These are phyloP conservation scores for Suillus lakei DNA, from an alignment of 768 basidiomycete species.

Conservation along the genomic window DNA sequence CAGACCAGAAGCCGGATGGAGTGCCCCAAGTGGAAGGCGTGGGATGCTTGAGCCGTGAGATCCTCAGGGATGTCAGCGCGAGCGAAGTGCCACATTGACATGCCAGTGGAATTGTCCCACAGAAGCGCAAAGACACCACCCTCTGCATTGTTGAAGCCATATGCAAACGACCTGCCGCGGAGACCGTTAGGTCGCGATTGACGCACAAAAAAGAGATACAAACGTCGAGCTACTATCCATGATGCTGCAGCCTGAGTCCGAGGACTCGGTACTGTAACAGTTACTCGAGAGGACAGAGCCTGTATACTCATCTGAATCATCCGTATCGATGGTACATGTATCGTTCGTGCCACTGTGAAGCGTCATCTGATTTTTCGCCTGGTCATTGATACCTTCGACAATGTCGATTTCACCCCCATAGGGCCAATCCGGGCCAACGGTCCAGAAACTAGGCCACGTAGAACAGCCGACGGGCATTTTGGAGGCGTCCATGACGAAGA, in stretches of 20 bases:
- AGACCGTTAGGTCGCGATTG: conserved; percentile 41
- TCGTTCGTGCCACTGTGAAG: conserved; percentile 61
- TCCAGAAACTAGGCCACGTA: conserved; percentile 65
- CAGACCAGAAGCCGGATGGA: conserved; percentile 57
- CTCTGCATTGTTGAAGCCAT: conserved; percentile 35
- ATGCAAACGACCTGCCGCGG: conserved; percentile 42
- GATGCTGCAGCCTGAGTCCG: conserved; percentile 58
- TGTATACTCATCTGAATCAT: conserved; percentile 17
- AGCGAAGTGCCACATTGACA: conserved; percentile 61
- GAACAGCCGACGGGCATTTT: conserved; percentile 76
- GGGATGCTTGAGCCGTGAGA: conserved; percentile 48
- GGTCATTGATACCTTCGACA: conserved; percentile 70
- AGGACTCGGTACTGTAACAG: conserved; percentile 45
- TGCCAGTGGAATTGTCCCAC: conserved; percentile 53
- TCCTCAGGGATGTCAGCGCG: conserved; percentile 56
- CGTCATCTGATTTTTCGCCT: conserved; percentile 63
- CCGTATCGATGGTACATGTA: conserved; percentile 30
- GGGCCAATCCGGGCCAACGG: conserved; percentile 59
- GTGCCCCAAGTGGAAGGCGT: conserved; percentile 56
- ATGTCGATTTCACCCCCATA: conserved; percentile 69
- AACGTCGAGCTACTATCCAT: conserved; percentile 38
- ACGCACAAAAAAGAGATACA: background rate
- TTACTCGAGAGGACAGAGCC: conserved; percentile 31
- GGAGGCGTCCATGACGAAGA: conserved; percentile 76
- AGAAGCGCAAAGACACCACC: conserved; percentile 64